Evolutionary conservation across 108 stramenopile genomes (phyloP).

Genomic region (Discostella stelligeroides): DNA sequence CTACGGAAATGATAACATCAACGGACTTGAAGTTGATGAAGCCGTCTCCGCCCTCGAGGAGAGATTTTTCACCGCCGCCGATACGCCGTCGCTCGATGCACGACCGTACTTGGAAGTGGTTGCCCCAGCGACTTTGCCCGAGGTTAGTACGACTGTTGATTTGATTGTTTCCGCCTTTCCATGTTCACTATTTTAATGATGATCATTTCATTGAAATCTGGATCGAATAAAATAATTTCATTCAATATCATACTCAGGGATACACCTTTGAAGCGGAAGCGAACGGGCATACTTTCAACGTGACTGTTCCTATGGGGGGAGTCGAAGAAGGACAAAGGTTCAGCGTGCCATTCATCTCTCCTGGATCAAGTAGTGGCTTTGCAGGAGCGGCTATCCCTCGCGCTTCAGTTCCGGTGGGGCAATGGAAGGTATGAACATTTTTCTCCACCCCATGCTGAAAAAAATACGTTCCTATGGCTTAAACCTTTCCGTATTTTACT

Average conservation of each 20-base stretch:
- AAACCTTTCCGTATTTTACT: not conserved
- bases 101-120: slow-evolving; percentile 30
- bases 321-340: slow-evolving; percentile 45
- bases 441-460: not conserved
- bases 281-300: slow-evolving; percentile 25
- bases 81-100: slow-evolving; percentile 1
- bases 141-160: slow-evolving; percentile 5
- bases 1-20: not conserved
- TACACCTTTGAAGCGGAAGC: slow-evolving; percentile 30
- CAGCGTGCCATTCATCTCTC: slow-evolving; percentile 25
- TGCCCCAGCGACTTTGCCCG: slow-evolving; percentile 29
- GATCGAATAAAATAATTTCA: not conserved
- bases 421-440: slow-evolving; percentile 23
- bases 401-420: slow-evolving; percentile 15
- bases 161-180: not conserved
- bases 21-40: not conserved
- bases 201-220: not conserved
- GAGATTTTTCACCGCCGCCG: not conserved
- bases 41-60: slow-evolving; percentile 6
- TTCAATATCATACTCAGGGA: too few relatives aligned
- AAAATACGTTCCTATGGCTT: not conserved
- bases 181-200: not conserved
- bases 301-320: slow-evolving; percentile 44
- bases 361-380: slow-evolving; percentile 10
- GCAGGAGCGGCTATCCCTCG: slow-evolving; percentile 9